Percentiles rank a stretch among this genome's conserved stretches.
These are phyloP conservation scores for Acanthamoeba culbertsoni DNA, from an alignment of 208 protist genomes.

Conservation along the genomic window DNA sequence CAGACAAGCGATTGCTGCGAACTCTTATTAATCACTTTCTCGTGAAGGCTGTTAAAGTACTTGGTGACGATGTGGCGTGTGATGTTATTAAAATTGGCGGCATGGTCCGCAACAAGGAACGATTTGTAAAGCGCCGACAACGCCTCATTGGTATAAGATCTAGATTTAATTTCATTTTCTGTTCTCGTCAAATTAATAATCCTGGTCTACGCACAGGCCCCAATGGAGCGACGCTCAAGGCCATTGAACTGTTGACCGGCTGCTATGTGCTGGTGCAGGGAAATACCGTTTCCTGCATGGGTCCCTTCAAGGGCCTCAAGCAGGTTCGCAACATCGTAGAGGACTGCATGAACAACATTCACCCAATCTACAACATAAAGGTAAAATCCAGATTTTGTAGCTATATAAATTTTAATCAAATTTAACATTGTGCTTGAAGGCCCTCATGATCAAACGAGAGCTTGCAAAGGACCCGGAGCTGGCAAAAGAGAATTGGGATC, in stretches of 20 bases:
- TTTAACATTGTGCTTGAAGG: constrained; percentile 57
- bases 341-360: constrained; percentile 99
- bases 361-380: constrained; percentile 99
- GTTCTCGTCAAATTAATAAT: not conserved
- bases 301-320: constrained; percentile 92
- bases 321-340: constrained; percentile 96
- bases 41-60: constrained; percentile 93
- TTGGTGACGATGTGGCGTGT: constrained; percentile 96
- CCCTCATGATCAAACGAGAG: constrained; percentile 99
- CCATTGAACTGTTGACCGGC: constrained; percentile 97
- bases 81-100: constrained; percentile 99
- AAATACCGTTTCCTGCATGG: constrained; percentile 95
- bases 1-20: not conserved
- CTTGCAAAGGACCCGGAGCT: constrained; percentile 95
- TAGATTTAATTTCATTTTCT: not conserved
- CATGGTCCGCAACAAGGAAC: constrained; percentile 93
- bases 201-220: not conserved
- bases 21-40: not conserved
- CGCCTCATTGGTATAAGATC: constrained; percentile 92
- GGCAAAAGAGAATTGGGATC: constrained; percentile 96
- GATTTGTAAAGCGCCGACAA: constrained; percentile 98
- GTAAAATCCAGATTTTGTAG: constrained; percentile 12
- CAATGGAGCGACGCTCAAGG: constrained; percentile 63
- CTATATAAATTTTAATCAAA: not conserved
- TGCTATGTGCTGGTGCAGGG: constrained; percentile 99